Base-by-base conservation (phyloP, 352 stramenopile species). In the Phytopythium sindhum region DNA sequence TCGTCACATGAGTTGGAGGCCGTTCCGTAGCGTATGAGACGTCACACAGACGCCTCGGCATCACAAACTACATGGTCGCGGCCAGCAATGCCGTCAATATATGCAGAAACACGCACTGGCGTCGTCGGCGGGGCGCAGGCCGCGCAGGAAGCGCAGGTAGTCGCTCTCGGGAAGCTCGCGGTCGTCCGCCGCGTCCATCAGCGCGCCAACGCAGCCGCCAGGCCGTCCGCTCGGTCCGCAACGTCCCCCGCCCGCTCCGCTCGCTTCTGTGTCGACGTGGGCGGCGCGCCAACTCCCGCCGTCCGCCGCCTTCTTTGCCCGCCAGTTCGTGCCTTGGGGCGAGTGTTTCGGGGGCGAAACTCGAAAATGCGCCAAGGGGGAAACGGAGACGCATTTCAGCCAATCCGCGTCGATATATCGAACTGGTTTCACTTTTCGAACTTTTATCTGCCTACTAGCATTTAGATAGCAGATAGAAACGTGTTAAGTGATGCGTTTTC, bases 91-190 rank as follows among this genome's bases (percentile, higher is more conserved):
- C 31, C 3, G 31, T 35, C 31, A 6, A 39, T 39, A 39, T 12
- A 39, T 10, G 14, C 14, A 39, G 33, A 39, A 4, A 23, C 21
- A 60, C 54, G 54, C 54, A 60, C 76, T 75, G 42, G 72, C 61
- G 57, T 93, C 84, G 51, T 93, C 82, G 28, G 68, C 56, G 33
- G 73, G 63, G 15, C 84, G 80, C 61, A 93, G 74, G 14, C 80
- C 80, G 54, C 81, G 81, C 66, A 91, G 61, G 62, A 91, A 93
- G 70, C 84, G 78, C 67, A 93, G 64, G 70, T 93, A 91, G 70
- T 91, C 82, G 69, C 86, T 87, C 51, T 90, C 84, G 47, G 56
- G 60, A 48, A 70, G 55, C 58, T 72, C 66, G 56, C 66, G 48
- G 44, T 82, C 72, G 44, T 80, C 66, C 23, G 67, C 70, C 28